Evolutionary conservation across 192 early-diverging fungal species (phyloP).

Genomic region (Coemansia sp.): DNA sequence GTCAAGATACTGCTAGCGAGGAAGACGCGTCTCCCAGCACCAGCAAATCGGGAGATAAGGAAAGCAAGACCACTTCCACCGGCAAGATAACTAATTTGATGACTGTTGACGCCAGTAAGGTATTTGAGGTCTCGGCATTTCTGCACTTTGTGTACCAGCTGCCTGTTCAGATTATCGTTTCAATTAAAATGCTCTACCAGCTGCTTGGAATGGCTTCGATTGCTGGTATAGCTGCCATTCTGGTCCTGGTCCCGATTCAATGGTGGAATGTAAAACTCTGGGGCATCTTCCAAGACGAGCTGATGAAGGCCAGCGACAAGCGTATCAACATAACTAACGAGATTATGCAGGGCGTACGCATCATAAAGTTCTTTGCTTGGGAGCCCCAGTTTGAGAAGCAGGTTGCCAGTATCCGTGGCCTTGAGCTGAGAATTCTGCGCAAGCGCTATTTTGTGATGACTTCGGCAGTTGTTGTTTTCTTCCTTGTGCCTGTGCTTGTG

Average conservation of each 20-base stretch:
- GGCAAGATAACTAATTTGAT: constrained; percentile 72
- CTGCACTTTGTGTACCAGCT: constrained; percentile 59
- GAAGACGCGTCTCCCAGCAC: background rate
- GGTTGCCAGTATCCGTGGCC: constrained; percentile 58
- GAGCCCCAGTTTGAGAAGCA: constrained; percentile 68
- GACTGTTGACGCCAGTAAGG: constrained; percentile 64
- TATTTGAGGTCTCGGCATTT: constrained; percentile 56
- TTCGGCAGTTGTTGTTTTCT: constrained; percentile 54
- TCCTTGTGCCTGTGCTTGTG: constrained; percentile 58
- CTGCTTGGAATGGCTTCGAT: constrained; percentile 77
- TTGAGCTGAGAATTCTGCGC: constrained; percentile 56
- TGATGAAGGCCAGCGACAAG: constrained; percentile 64
- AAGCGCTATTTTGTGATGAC: constrained; percentile 29
- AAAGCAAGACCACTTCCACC: constrained; percentile 35
- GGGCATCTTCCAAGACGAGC: constrained; percentile 55
- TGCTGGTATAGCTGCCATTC: constrained; percentile 65
- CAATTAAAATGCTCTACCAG: constrained; percentile 62
- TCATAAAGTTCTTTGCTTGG: constrained; percentile 91
- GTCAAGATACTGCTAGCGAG: constrained; percentile 46
- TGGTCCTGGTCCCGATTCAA: constrained; percentile 58
- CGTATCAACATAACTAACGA: constrained; percentile 79
- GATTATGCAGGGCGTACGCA: constrained; percentile 81
- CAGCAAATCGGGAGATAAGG: constrained; percentile 17
- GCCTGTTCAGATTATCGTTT: constrained; percentile 63
- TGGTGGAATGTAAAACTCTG: constrained; percentile 52